Conservation (phyloP, 352 stramenopile genomes). For the Globisporangium rhizosaccharum region DNA sequence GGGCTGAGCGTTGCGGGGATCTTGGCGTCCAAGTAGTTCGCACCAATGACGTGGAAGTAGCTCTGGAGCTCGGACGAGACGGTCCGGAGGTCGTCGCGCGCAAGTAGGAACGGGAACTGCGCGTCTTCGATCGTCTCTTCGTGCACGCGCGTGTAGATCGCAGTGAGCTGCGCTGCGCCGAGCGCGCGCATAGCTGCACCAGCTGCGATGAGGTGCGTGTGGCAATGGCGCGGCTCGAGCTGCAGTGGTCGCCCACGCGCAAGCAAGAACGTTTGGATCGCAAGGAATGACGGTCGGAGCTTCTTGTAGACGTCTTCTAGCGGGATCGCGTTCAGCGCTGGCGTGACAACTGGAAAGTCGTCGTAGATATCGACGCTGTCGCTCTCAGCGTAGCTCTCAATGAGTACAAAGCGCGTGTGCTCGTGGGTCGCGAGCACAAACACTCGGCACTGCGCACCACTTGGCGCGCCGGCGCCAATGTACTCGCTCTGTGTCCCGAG, state of each 20-base stretch:
- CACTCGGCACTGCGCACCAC: constrained; percentile 40
- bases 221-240: constrained; percentile 48
- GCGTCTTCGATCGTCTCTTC: constrained; percentile 40
- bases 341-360: constrained; percentile 22
- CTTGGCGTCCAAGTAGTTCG: constrained; percentile 54
- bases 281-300: constrained; percentile 38
- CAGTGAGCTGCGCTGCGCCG: constrained; percentile 17
- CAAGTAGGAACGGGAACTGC: constrained; percentile 50
- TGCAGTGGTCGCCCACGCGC: constrained; percentile 15
- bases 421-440: constrained; percentile 36
- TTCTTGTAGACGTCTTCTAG: constrained; percentile 33
- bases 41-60: constrained; percentile 55
- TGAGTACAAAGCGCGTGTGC: constrained; percentile 40
- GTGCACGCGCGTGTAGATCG: constrained; percentile 25
- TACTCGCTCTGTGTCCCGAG: constrained; percentile 6
- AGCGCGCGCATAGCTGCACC: constrained; percentile 21
- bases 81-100: constrained; percentile 41
- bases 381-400: constrained; percentile 46
- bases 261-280: constrained; percentile 28
- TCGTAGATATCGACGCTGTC: constrained; percentile 45
- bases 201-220: constrained; percentile 30
- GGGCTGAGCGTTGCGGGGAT: constrained; percentile 45
- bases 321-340: constrained; percentile 17
- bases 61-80: constrained; percentile 30
- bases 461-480: constrained; percentile 10